phyloP scores from a whole-genome alignment of 768 basidiomycete species.

The Mycena latifolia region DNA sequence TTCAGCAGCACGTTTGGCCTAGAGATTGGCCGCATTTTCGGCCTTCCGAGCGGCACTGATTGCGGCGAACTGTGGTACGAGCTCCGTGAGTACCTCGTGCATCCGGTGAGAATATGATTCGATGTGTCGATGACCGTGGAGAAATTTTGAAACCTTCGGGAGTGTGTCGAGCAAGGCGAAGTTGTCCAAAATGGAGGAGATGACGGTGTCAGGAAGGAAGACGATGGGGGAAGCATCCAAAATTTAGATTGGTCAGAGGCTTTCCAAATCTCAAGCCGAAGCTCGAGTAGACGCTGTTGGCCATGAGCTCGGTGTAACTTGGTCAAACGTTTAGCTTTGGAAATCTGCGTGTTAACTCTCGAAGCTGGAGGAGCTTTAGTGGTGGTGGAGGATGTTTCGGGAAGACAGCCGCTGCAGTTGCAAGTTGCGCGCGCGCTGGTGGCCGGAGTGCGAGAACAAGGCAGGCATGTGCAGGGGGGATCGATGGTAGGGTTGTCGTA shows the following conservation, averaged over 20 bases:
- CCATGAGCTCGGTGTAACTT: neutral
- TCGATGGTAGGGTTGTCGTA: too few relatives aligned
- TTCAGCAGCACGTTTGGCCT: neutral
- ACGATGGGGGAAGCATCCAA: conserved; percentile 1
- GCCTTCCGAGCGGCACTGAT: too few relatives aligned
- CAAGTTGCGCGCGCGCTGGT: too few relatives aligned
- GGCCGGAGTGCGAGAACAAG: too few relatives aligned
- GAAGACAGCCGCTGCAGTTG: too few relatives aligned
- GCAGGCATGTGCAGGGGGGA: too few relatives aligned
- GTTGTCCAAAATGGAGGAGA: neutral
- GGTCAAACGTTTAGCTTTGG: neutral
- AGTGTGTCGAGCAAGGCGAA: neutral
- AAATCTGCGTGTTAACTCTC: neutral
- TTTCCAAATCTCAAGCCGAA: neutral
- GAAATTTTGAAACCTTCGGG: neutral
- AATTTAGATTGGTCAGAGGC: neutral
- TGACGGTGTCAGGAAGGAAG: neutral
- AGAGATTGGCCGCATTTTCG: neutral
- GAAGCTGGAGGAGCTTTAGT: too few relatives aligned
- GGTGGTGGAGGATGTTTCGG: too few relatives aligned
- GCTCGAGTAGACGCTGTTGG: neutral
- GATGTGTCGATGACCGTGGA: neutral
- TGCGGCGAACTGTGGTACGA: too few relatives aligned
- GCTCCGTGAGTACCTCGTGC: too few relatives aligned
- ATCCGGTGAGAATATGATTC: too few relatives aligned